A percentile compares a stretch with the other conserved stretches of the same genome.
Evolutionary conservation across 441 rosid species (phyloP).

Genomic region (Pelargonium fulgidum): DNA sequence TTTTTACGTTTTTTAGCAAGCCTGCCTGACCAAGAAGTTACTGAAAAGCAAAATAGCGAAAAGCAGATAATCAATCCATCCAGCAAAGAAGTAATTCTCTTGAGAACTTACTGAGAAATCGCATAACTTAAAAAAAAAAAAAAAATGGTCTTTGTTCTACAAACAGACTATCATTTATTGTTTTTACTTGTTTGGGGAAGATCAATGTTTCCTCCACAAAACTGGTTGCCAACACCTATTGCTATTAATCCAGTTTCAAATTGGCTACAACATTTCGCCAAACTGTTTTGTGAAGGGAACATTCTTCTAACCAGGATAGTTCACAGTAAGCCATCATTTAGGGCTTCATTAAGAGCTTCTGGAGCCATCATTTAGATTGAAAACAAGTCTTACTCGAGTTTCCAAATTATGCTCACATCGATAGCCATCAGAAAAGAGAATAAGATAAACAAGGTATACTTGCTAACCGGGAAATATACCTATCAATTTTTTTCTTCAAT

Average conservation of each 20-base stretch:
- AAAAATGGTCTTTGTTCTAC: not conserved
- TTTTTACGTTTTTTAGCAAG: not conserved
- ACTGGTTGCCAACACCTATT: not conserved
- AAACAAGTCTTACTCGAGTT: not conserved
- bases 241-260: too few species aligned
- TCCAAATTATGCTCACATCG: not conserved
- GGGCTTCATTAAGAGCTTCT: not conserved
- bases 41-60: not conserved
- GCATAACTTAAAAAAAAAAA: not conserved
- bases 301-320: too few species aligned
- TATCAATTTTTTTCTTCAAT: constrained; percentile 68
- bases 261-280: too few species aligned
- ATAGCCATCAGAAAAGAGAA: not conserved
- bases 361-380: not conserved
- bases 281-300: too few species aligned
- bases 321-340: too few species aligned
- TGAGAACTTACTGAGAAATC: not conserved
- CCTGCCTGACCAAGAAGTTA: not conserved
- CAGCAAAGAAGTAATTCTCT: not conserved
- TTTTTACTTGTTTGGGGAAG: too few species aligned
- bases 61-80: not conserved
- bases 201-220: not conserved
- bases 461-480: constrained; percentile 34
- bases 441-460: not conserved
- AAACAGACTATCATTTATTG: too few species aligned